These are phyloP conservation scores for Syzygium aqueum DNA, from an alignment of 345 rosid genomes.

Conservation along the genomic window DNA sequence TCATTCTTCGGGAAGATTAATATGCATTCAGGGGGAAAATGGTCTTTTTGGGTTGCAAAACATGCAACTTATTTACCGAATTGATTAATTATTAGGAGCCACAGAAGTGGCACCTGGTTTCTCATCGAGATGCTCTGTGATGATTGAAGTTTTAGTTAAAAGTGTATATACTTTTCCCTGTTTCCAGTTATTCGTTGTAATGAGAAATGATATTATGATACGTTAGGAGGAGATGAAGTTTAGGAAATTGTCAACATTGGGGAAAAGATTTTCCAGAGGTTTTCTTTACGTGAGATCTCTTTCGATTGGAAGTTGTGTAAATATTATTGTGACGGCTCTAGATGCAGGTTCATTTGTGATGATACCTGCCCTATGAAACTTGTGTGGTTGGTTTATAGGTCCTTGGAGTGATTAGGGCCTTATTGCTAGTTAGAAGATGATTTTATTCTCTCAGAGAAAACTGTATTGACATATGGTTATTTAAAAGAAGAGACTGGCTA, in stretches of 20 bases:
- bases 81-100: background rate
- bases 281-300: background rate
- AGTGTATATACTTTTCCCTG: background rate
- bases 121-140: background rate
- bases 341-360: background rate
- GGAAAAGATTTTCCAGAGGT: background rate
- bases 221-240: background rate
- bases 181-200: background rate
- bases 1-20: background rate
- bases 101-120: background rate
- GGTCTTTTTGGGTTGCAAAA: background rate
- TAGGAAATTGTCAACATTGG: background rate
- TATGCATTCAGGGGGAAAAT: background rate
- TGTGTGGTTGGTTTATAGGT: background rate
- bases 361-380: background rate
- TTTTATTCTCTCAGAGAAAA: background rate
- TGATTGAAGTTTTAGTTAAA: background rate
- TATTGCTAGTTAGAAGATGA: background rate
- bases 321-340: background rate
- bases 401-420: background rate
- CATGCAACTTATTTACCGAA: background rate
- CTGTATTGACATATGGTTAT: background rate
- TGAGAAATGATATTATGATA: background rate
- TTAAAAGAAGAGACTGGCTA: background rate
- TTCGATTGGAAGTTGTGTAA: background rate